Evolutionary conservation across 495 filamentous ascomycete genomes (phyloP), one percentile per base, ranked within the genome.

Genomic region (Parathielavia hyrcaniae): DNA sequence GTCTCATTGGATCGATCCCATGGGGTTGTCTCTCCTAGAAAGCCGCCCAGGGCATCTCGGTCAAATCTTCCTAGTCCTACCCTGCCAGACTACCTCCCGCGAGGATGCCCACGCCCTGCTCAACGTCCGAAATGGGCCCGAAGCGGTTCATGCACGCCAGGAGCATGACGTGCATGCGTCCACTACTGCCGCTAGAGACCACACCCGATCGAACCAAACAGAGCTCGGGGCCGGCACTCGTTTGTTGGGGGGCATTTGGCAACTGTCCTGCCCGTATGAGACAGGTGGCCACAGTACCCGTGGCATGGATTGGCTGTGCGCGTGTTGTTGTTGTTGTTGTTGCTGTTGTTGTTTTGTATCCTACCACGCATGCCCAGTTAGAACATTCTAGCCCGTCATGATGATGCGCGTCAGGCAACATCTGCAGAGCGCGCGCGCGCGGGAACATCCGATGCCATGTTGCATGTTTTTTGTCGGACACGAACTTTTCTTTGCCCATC

Each of bases 141-240:
- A 38, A n/a, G n/a, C 34, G 5, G 20, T 20, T n/a, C 41, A 17
- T 49, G 30, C 32, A 41, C 17, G 55, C 46, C 12, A 57, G 19
- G 30, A n/a, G 26, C 4, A 49, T 60, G 58, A 60, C 58, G 43
- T 51, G 58, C 52, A 56, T 46, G 40, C 22, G 35, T 2, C 51
- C 30, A 51, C 26, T 6, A 60, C n/a, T n/a, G n/a, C n/a, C n/a
- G n/a, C n/a, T n/a, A n/a, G n/a, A n/a, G n/a, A n/a, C n/a, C 45
- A 55, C 44, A 55, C 11, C 49, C 30, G 49, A 41, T 20, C 32
- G 16, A 41, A 26, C 38, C 26, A 26, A 20, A 9, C 47, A 35
- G 19, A 26, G 46, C 19, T 22, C 30, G 51, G 55, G 4, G 26
- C 5, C 14, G 44, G 22, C 14, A 16, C 16, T 39, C n/a, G n/a